Percentiles rank a stretch among this genome's conserved stretches.
Evolutionary conservation across 2,329 filamentous ascomycete genomes (phyloP).

Genomic region (Alternaria sp.): DNA sequence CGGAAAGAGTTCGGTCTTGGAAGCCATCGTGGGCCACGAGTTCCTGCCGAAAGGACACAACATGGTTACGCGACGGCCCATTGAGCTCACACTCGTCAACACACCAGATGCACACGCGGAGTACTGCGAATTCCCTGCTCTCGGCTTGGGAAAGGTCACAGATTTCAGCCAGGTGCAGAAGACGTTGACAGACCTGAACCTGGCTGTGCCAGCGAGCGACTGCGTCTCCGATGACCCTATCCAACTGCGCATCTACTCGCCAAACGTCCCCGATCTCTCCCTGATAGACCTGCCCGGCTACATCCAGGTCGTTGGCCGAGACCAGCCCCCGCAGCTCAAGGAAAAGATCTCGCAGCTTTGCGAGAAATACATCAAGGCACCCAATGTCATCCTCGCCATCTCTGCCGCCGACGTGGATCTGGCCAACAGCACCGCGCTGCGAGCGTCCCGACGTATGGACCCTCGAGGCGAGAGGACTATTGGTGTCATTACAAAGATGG

Average conservation of each 20-base stretch:
- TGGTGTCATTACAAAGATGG: slow-evolving; percentile 99
- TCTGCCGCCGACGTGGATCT: slow-evolving; percentile 97
- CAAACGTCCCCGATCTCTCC: slow-evolving; percentile 92
- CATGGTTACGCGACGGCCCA: slow-evolving; percentile 95
- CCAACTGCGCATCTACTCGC: slow-evolving; percentile 92
- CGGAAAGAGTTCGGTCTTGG: slow-evolving; percentile 95
- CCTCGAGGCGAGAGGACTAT: slow-evolving; percentile 95
- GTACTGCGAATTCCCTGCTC: slow-evolving; percentile 94
- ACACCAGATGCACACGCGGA: slow-evolving; percentile 85
- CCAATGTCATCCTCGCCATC: slow-evolving; percentile 95
- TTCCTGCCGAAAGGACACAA: slow-evolving; percentile 98
- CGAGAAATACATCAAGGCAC: slow-evolving; percentile 96
- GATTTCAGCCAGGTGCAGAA: slow-evolving; percentile 93
- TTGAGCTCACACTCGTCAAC: slow-evolving; percentile 95
- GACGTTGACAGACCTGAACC: slow-evolving; percentile 91
- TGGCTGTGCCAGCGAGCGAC: slow-evolving; percentile 86
- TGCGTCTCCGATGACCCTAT: slow-evolving; percentile 98
- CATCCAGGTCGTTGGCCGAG: slow-evolving; percentile 91
- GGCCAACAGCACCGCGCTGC: slow-evolving; percentile 90
- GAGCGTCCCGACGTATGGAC: slow-evolving; percentile 89
- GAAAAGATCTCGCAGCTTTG: slow-evolving; percentile 95
- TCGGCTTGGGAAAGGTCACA: slow-evolving; percentile 86
- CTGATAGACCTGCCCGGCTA: slow-evolving; percentile 97
- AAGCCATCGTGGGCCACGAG: slow-evolving; percentile 96
- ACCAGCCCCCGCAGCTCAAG: slow-evolving; percentile 90